These are phyloP conservation scores for Eucalyptus polyanthemos DNA, from an alignment of 345 rosid genomes.

Conservation along the genomic window DNA sequence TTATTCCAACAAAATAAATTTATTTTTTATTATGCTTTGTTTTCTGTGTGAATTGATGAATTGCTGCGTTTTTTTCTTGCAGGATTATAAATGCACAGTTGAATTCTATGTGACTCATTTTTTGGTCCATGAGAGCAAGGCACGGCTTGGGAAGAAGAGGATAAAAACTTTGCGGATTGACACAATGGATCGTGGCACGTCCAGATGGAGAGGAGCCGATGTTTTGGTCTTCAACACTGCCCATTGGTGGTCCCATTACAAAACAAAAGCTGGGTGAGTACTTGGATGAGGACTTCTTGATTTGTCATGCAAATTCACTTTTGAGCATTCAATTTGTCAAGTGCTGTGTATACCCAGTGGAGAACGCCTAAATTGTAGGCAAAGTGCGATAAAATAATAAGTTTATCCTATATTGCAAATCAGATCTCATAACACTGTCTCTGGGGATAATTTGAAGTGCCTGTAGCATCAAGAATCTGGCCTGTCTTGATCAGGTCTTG, in stretches of 20 bases:
- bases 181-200: conserved; percentile 71
- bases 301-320: background rate
- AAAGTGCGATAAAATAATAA: background rate
- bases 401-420: background rate
- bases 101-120: conserved; percentile 76
- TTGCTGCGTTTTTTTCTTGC: conserved; percentile 5
- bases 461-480: background rate
- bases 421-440: background rate
- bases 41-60: background rate
- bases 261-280: conserved; percentile 88
- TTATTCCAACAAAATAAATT: background rate
- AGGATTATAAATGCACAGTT: conserved; percentile 86
- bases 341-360: background rate
- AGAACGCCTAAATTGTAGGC: background rate
- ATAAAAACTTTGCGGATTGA: conserved; percentile 76
- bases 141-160: conserved; percentile 59
- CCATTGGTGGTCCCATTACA: conserved; percentile 98
- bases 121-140: conserved; percentile 83
- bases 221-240: conserved; percentile 86
- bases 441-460: background rate
- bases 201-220: conserved; percentile 93
- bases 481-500: background rate
- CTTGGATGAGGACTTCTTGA: background rate
- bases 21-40: background rate
- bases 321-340: background rate